These are phyloP conservation scores for Neovahlkampfia damariscottae DNA, from an alignment of 78 protist species.

Conservation along the genomic window DNA sequence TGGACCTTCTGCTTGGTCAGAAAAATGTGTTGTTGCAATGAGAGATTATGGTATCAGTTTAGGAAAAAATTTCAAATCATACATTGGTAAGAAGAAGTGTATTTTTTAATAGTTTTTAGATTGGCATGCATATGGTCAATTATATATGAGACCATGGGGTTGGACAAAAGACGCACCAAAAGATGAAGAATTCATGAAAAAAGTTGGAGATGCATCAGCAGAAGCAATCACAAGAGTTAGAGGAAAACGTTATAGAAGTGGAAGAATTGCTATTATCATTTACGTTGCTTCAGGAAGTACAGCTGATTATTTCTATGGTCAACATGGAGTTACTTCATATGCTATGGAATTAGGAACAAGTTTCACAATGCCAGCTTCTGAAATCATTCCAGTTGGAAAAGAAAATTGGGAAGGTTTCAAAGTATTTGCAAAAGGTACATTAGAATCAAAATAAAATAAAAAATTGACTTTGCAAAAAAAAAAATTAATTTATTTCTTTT, in stretches of 20 bases:
- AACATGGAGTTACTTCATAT: background rate
- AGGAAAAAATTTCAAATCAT: background rate
- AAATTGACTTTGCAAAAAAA: no score
- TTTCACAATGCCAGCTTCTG: constrained; percentile 2
- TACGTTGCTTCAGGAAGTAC: constrained; percentile 17
- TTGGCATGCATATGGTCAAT: constrained; percentile 10
- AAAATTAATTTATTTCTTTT: background rate
- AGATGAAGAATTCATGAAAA: background rate
- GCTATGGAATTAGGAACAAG: constrained; percentile 5
- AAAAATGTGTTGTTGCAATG: background rate
- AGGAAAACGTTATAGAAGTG: constrained; percentile 11
- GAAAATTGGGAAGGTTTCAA: background rate
- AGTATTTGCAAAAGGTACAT: background rate
- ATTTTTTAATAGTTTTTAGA: no score
- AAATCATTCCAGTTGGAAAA: background rate
- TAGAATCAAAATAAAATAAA: no score
- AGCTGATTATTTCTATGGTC: constrained; percentile 13
- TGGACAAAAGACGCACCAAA: background rate
- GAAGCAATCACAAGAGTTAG: background rate
- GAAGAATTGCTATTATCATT: constrained; percentile 6
- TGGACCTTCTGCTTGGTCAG: constrained; percentile 16
- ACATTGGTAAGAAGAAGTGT: no score
- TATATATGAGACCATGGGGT: constrained; percentile 28
- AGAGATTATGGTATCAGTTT: background rate
- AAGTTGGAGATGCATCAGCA: background rate